Percentiles rank a stretch among this genome's conserved stretches.
Conservation (phyloP, 129 eudicot species). For the Smallanthus sonchifolius region DNA sequence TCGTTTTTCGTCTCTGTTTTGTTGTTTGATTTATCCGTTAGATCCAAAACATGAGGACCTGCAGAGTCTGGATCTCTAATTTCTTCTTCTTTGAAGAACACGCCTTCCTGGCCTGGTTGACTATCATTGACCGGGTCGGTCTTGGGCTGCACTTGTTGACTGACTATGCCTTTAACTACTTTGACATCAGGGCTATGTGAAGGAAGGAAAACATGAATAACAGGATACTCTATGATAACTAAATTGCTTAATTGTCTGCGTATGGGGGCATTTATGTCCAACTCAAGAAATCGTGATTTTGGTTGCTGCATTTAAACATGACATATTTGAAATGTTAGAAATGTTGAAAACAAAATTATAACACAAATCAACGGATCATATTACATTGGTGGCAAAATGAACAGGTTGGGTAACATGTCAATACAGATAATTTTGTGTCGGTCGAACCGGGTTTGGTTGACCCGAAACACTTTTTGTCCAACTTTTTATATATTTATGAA, state of each 20-base stretch:
- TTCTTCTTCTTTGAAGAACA: conserved; percentile 67
- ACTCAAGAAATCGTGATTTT: conserved; percentile 54
- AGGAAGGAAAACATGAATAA: conserved; percentile 67
- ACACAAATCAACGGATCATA: neutral
- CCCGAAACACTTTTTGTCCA: neutral
- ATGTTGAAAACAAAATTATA: neutral
- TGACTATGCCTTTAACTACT: conserved; percentile 36
- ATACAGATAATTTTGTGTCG: neutral
- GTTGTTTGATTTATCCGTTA: conserved; percentile 18
- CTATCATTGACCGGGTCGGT: conserved; percentile 10
- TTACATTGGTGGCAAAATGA: neutral
- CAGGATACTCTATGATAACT: conserved; percentile 77
- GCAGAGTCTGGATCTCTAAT: conserved; percentile 37
- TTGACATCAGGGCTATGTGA: conserved; percentile 49
- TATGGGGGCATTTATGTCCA: conserved; percentile 60
- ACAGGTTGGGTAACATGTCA: neutral
- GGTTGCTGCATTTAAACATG: conserved; percentile 44
- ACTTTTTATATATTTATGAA: neutral
- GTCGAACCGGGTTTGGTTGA: neutral
- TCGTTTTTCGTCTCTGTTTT: conserved; percentile 11
- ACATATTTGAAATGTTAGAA: neutral
- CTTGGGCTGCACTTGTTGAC: conserved; percentile 14
- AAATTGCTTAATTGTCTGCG: conserved; percentile 47
- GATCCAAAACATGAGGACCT: conserved; percentile 53
- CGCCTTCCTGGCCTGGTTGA: conserved; percentile 41